Evolutionary conservation across 179 eudicot species (phyloP), one percentile per base, ranked within the genome.

Genomic region (Beta macrorhiza): DNA sequence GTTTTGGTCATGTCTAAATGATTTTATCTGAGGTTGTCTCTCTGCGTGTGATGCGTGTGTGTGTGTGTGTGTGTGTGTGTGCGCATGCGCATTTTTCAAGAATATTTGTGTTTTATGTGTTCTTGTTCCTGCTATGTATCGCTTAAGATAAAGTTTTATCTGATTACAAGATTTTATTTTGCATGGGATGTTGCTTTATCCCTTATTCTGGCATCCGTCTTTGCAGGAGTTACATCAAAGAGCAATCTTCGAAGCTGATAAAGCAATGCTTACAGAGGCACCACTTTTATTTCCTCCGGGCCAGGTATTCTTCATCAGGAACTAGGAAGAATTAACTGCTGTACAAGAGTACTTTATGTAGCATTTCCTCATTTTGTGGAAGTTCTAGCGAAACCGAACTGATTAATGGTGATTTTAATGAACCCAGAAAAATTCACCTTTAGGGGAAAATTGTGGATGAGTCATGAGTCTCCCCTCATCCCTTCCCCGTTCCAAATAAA

Each of bases 201-300:
- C 53, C 19, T 76, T 59, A 7, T 53, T 56, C 56, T 81, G 53
- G 76, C 37, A 47, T 75, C 52, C 37, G 16, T 44, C 7, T 67
- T 67, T 86, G 69, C 86, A 96, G 98, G 90, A 83, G 78, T 82
- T 92, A 78, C 87, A 75, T 67, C 85, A 86, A 67, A 82, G 83
- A 75, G 94, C 97, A 7, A 81, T 84, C 81, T 67, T 79, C n/a
- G 98, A 89, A 85, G 94, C 92, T 65, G 99, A 96, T 89, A 92
- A 86, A 81, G 90, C 90, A 73, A 91, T 96, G 97, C 92, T 88
- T 74, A 91, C 98, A 17, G 99, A 96, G 82, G 98, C 91, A 71
- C 90, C 93, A 29, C 99, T 95, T 87, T 86, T 94, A 51, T 94
- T 92, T 81, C 89, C 99, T 76, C 99, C 99, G 72, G 99, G 98